Percentiles rank a stretch among this genome's conserved stretches.
phyloP scores from a whole-genome alignment of 768 basidiomycete species.

The Chalciporus pseudorubinellus region DNA sequence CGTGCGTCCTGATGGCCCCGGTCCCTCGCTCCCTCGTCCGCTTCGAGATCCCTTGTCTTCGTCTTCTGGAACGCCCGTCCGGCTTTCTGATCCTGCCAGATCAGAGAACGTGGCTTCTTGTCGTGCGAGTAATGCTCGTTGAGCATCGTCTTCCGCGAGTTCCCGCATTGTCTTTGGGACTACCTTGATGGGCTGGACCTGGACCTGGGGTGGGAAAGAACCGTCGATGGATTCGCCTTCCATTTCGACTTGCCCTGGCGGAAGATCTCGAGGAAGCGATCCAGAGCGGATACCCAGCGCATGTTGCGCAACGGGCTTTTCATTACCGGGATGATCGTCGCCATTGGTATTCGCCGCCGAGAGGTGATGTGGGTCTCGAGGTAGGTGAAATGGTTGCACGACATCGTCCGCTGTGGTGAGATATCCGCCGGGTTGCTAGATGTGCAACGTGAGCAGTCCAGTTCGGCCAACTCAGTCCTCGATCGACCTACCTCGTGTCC shows the following conservation, averaged over 20 bases:
- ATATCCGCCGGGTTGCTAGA: slow-evolving; percentile 51
- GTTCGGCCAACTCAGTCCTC: not conserved
- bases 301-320: slow-evolving; percentile 17
- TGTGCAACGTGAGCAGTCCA: not conserved
- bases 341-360: slow-evolving; percentile 18
- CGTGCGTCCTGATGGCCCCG: slow-evolving; percentile 9
- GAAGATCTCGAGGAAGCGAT: slow-evolving; percentile 9
- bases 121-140: slow-evolving; percentile 24
- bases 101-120: slow-evolving; percentile 1
- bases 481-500: slow-evolving; percentile 21
- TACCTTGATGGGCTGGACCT: slow-evolving; percentile 11
- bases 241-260: slow-evolving; percentile 15
- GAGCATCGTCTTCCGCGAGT: slow-evolving; percentile 45
- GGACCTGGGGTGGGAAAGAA: slow-evolving; percentile 1
- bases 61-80: slow-evolving; percentile 3
- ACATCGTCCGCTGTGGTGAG: slow-evolving; percentile 69
- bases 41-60: slow-evolving; percentile 1
- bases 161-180: slow-evolving; percentile 63
- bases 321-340: slow-evolving; percentile 33
- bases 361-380: slow-evolving; percentile 43
- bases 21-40: not conserved
- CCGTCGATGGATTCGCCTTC: slow-evolving; percentile 13
- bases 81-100: slow-evolving; percentile 3
- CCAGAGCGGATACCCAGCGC: not conserved
- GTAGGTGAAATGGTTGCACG: slow-evolving; percentile 69